Evolutionary conservation across 2,329 filamentous ascomycete genomes (phyloP).

Genomic region (Fusarium pseudonygamai): DNA sequence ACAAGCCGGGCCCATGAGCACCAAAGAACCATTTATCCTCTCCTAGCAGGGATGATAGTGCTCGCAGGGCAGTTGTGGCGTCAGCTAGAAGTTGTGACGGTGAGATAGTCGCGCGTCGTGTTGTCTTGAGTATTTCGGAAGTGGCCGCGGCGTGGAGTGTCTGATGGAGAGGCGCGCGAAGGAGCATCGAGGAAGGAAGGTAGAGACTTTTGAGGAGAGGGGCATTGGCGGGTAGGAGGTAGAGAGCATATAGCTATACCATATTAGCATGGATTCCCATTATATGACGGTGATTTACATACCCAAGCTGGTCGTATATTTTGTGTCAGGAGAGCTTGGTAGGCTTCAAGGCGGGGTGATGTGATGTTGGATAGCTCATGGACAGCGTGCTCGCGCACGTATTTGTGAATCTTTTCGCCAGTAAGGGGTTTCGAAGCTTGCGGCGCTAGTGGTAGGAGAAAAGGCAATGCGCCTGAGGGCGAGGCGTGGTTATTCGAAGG

Average conservation of each 20-base stretch:
- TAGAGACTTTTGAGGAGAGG: conserved; percentile 77
- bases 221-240: conserved; percentile 76
- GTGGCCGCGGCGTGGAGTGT: conserved; percentile 79
- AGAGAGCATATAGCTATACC: conserved; percentile 79
- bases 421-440: conserved; percentile 50
- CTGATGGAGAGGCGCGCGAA: conserved; percentile 69
- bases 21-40: conserved; percentile 61
- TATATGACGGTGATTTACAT: conserved; percentile 32
- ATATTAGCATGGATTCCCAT: conserved; percentile 1
- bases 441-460: conserved; percentile 70
- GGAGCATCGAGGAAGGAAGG: conserved; percentile 70
- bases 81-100: conserved; percentile 53
- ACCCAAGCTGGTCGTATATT: conserved; percentile 89
- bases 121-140: conserved; percentile 74
- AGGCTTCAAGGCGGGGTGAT: conserved; percentile 73
- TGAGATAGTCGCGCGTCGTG: conserved; percentile 51
- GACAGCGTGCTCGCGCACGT: conserved; percentile 62
- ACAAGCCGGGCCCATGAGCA: conserved; percentile 68
- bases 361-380: conserved; percentile 57
- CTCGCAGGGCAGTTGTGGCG: conserved; percentile 56
- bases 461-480: conserved; percentile 87
- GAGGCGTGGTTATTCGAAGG: conserved; percentile 94
- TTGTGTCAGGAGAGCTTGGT: conserved; percentile 79
- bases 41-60: conserved; percentile 56
- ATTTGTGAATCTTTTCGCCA: conserved; percentile 71